These are phyloP conservation scores for Nannochloropsis salina DNA, from an alignment of 108 stramenopile genomes.

Conservation along the genomic window DNA sequence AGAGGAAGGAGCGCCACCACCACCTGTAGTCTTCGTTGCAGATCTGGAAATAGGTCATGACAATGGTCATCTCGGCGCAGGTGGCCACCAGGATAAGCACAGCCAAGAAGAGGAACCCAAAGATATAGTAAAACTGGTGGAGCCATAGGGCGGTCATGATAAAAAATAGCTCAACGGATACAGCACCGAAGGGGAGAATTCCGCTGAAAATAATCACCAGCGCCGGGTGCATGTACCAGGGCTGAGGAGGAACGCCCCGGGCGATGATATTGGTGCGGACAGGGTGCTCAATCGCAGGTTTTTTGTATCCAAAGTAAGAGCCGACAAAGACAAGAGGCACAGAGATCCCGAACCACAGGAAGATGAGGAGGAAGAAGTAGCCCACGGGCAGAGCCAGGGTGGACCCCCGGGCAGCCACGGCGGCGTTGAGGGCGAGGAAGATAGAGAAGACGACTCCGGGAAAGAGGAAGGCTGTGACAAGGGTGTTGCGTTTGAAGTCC, in stretches of 20 bases:
- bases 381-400: conserved; percentile 85
- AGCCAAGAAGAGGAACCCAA: conserved; percentile 91
- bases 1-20: conserved; percentile 96
- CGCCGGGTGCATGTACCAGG: conserved; percentile 79
- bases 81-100: conserved; percentile 88
- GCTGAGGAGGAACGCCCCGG: conserved; percentile 73
- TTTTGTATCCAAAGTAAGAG: conserved; percentile 97
- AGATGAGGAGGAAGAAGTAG: conserved; percentile 81
- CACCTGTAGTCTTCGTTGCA: conserved; percentile 97
- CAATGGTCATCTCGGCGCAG: conserved; percentile 90
- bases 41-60: conserved; percentile 97
- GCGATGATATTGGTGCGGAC: conserved; percentile 76
- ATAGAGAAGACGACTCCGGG: conserved; percentile 71
- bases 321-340: conserved; percentile 96
- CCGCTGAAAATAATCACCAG: conserved; percentile 86
- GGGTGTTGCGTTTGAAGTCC: conserved; percentile 86
- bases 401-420: conserved; percentile 77
- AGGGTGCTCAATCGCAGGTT: conserved; percentile 58
- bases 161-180: conserved; percentile 96
- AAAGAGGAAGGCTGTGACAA: conserved; percentile 74
- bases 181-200: conserved; percentile 91
- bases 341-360: conserved; percentile 95
- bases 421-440: conserved; percentile 82
- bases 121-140: conserved; percentile 97
- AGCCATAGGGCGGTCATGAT: conserved; percentile 81